Evolutionary conservation across 805 yeast species (phyloP).

Genomic region (Saturnispora sanitii): DNA sequence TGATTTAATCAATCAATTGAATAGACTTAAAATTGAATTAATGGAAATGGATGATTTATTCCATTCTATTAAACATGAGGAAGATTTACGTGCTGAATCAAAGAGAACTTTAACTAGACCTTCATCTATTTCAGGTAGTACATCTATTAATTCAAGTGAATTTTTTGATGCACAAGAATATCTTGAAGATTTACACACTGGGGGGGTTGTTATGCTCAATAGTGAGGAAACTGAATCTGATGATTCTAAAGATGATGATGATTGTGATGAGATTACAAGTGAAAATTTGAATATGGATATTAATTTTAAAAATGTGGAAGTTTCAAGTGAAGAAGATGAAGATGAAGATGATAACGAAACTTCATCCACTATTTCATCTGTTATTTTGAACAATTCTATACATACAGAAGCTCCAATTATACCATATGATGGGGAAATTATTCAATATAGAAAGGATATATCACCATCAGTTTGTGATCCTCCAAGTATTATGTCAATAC

Average conservation of each 20-base stretch:
- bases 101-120: slow-evolving; percentile 20
- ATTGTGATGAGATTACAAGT: not conserved
- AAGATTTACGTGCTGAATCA: slow-evolving; percentile 17
- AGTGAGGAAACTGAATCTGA: slow-evolving; percentile 15
- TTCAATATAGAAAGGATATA: slow-evolving; percentile 46
- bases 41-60: slow-evolving; percentile 20
- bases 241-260: not conserved
- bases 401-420: slow-evolving; percentile 53
- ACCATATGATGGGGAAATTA: slow-evolving; percentile 35
- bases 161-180: slow-evolving; percentile 64
- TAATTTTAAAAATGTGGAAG: not conserved
- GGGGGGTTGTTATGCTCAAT: slow-evolving; percentile 50
- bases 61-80: slow-evolving; percentile 16
- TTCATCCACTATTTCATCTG: no score
- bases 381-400: not conserved
- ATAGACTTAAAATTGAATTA: slow-evolving; percentile 9
- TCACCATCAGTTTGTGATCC: slow-evolving; percentile 56
- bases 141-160: slow-evolving; percentile 39
- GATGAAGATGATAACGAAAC: slow-evolving; percentile 3
- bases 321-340: slow-evolving; percentile 3
- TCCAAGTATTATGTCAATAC: slow-evolving; percentile 68
- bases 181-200: slow-evolving; percentile 36
- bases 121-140: slow-evolving; percentile 18
- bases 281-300: not conserved
- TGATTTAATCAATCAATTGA: slow-evolving; percentile 1